phyloP scores from a whole-genome alignment of 345 rosid genomes.

The Noccaea caerulescens region DNA sequence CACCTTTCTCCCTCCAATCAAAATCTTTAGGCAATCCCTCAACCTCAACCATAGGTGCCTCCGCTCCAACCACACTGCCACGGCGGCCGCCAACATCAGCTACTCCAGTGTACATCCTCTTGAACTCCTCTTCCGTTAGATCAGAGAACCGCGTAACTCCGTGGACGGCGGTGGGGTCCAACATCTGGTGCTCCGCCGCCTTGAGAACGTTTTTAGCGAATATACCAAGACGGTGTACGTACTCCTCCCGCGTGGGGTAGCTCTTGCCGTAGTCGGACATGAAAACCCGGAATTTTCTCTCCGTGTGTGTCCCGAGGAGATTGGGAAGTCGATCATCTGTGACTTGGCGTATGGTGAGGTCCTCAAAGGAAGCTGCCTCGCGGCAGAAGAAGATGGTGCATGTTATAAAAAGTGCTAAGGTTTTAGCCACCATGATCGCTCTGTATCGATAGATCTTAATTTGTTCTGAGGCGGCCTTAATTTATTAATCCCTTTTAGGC shows the following conservation, averaged over 20 bases:
- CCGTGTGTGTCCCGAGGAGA: constrained; percentile 50
- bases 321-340: constrained; percentile 40
- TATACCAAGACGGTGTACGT: constrained; percentile 68
- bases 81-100: constrained; percentile 27
- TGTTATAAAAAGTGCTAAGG: constrained; percentile 34
- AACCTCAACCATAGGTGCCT: constrained; percentile 43
- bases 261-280: constrained; percentile 59
- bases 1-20: constrained; percentile 93
- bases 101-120: constrained; percentile 63
- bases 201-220: constrained; percentile 68
- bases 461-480: constrained; percentile 13
- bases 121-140: constrained; percentile 75
- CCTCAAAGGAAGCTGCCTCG: constrained; percentile 31
- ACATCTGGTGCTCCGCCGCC: constrained; percentile 79
- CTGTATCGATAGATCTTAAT: constrained; percentile 14
- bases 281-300: constrained; percentile 60
- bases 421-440: constrained; percentile 41
- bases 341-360: constrained; percentile 54
- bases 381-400: constrained; percentile 28
- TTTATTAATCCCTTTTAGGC: not conserved
- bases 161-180: constrained; percentile 77
- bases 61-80: constrained; percentile 25
- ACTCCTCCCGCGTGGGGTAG: constrained; percentile 67
- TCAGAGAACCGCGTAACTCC: constrained; percentile 86
- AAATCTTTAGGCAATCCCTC: constrained; percentile 68